Evolutionary conservation across 768 basidiomycete species (phyloP).

Genomic region (Hemileccinum rubropunctum): DNA sequence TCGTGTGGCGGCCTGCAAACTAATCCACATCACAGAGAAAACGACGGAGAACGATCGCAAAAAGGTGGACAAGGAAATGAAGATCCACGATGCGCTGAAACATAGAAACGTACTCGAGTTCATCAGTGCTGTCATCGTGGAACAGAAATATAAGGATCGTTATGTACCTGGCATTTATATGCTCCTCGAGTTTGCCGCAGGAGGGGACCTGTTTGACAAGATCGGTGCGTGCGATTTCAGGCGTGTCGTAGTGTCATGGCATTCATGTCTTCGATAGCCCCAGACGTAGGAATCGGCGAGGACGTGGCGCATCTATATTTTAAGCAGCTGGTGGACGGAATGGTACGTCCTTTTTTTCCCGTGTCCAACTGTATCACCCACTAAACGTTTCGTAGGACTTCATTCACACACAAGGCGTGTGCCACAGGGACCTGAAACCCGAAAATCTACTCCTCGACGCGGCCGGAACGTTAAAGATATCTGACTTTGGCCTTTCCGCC

Average conservation of each 20-base stretch:
- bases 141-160: slow-evolving; percentile 49
- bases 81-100: slow-evolving; percentile 78
- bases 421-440: slow-evolving; percentile 95
- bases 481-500: slow-evolving; percentile 91
- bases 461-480: slow-evolving; percentile 84
- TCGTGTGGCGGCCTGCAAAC: slow-evolving; percentile 83
- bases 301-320: slow-evolving; percentile 92
- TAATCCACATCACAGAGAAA: slow-evolving; percentile 60
- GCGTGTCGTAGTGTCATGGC: background rate
- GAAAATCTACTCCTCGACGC: slow-evolving; percentile 90
- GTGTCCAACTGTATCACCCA: background rate
- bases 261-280: slow-evolving; percentile 49
- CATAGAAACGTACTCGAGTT: slow-evolving; percentile 83
- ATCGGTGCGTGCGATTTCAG: slow-evolving; percentile 62
- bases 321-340: slow-evolving; percentile 76
- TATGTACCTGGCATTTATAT: slow-evolving; percentile 89
- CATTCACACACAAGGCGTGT: slow-evolving; percentile 87
- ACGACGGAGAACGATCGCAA: slow-evolving; percentile 73
- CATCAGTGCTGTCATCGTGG: slow-evolving; percentile 72
- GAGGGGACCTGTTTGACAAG: slow-evolving; percentile 97
- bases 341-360: slow-evolving; percentile 49
- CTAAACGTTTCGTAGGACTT: slow-evolving; percentile 50
- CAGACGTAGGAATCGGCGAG: slow-evolving; percentile 84
- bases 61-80: slow-evolving; percentile 87
- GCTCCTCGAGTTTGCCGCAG: slow-evolving; percentile 87